phyloP scores from a whole-genome alignment of 768 basidiomycete genomes.

The Fomitopsis serialis region DNA sequence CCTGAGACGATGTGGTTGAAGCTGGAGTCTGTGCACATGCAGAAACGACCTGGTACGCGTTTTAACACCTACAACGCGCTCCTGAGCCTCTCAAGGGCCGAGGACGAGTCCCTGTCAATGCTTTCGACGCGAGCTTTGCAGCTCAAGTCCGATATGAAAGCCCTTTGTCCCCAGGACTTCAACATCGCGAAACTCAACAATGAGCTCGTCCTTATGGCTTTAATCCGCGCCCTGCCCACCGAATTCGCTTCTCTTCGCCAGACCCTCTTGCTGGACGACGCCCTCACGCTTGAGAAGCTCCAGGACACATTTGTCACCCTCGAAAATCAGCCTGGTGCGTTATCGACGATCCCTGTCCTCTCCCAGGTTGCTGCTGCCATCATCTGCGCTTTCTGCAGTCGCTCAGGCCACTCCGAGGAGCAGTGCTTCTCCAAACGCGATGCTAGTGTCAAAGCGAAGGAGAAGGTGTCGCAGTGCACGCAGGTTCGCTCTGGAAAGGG shows the following conservation, averaged over 20 bases:
- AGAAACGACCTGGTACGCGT: constrained; percentile 9
- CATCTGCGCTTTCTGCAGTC: constrained; percentile 4
- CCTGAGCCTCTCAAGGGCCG: constrained; percentile 8
- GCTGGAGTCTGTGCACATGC: constrained; percentile 10
- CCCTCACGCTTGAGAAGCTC: constrained; percentile 7
- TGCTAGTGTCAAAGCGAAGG: constrained; percentile 5
- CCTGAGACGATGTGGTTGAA: constrained; percentile 8
- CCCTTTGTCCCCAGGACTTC: constrained; percentile 7
- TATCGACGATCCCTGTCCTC: not conserved
- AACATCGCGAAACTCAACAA: not conserved
- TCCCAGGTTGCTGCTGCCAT: constrained; percentile 2
- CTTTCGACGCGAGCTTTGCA: constrained; percentile 2
- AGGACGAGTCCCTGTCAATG: constrained; percentile 9
- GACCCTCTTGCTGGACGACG: constrained; percentile 5
- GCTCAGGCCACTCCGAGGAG: constrained; percentile 8
- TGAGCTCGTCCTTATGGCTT: not conserved
- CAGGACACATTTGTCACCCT: constrained; percentile 7
- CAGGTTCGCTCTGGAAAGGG: not conserved
- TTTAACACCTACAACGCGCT: constrained; percentile 12
- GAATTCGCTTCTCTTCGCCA: not conserved
- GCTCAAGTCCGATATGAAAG: constrained; percentile 9
- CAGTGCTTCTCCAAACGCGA: constrained; percentile 5
- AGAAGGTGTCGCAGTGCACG: not conserved
- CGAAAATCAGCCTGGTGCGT: constrained; percentile 5
- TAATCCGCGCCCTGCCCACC: not conserved